phyloP scores from a whole-genome alignment of 208 protist genomes.

The Trypanosoma mega region DNA sequence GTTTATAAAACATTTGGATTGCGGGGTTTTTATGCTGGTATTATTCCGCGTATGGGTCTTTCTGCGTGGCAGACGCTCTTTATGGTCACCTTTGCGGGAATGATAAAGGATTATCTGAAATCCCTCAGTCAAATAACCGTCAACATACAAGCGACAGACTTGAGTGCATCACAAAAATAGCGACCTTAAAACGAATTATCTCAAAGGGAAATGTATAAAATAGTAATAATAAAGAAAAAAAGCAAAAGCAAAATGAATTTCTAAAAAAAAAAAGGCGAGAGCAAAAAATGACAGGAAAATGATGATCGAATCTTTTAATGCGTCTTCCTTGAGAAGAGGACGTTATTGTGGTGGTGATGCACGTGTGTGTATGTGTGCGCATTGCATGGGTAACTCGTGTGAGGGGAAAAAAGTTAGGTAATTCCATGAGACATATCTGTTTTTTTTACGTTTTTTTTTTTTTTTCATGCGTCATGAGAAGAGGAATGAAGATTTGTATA shows the following conservation, averaged over 20 bases:
- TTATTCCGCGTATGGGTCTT: slow-evolving; percentile 42
- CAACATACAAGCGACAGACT: too few species aligned
- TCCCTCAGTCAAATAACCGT: neutral
- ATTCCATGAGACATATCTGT: slow-evolving; percentile 2
- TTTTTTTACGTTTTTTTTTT: slow-evolving; percentile 26
- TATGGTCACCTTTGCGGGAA: slow-evolving; percentile 38
- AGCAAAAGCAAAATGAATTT: neutral
- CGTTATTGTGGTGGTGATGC: too few species aligned
- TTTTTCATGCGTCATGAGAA: slow-evolving; percentile 2
- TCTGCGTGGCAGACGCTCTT: slow-evolving; percentile 48
- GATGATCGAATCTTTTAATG: too few species aligned
- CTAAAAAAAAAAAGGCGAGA: neutral
- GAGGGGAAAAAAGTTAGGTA: too few species aligned
- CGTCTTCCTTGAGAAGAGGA: too few species aligned
- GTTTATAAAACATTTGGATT: slow-evolving; percentile 35
- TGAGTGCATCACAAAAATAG: too few species aligned
- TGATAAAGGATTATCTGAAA: slow-evolving; percentile 30
- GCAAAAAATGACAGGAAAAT: slow-evolving; percentile 6
- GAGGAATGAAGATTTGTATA: neutral
- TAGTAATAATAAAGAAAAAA: too few species aligned
- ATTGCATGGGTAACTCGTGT: too few species aligned
- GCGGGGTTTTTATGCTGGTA: slow-evolving; percentile 33
- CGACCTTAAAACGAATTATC: too few species aligned
- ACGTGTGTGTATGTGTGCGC: too few species aligned
- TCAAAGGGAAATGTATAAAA: too few species aligned